Conservation (phyloP, 108 stramenopile species). For the Pinguiococcus pyrenoidosus region DNA sequence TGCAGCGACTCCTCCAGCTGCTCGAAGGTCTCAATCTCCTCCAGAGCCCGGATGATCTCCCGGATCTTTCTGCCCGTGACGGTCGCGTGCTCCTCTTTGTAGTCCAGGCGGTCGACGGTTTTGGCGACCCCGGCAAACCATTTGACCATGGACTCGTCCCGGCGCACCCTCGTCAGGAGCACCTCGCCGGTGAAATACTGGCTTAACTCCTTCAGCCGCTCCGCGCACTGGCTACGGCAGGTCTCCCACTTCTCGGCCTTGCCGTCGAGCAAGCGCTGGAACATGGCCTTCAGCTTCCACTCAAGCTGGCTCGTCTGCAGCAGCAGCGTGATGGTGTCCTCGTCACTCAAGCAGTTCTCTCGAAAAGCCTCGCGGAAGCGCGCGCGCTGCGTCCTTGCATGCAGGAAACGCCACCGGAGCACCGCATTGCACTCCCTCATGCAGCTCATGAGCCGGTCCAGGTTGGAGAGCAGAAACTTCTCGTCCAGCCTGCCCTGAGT, state of each 20-base stretch:
- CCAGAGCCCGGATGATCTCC: slow-evolving; percentile 39
- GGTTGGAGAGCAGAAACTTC: slow-evolving; percentile 37
- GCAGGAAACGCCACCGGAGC: slow-evolving; percentile 51
- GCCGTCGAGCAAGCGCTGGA: slow-evolving; percentile 29
- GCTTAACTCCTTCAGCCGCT: slow-evolving; percentile 36
- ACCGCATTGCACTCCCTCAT: slow-evolving; percentile 41
- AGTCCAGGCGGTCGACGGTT: slow-evolving; percentile 34
- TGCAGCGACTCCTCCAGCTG: slow-evolving; percentile 42
- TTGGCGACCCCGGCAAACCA: slow-evolving; percentile 40
- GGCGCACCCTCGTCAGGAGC: slow-evolving; percentile 32
- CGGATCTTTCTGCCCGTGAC: slow-evolving; percentile 46
- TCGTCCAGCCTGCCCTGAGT: slow-evolving; percentile 33
- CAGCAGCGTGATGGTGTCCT: slow-evolving; percentile 38
- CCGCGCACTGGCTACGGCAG: slow-evolving; percentile 13
- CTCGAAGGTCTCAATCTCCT: slow-evolving; percentile 49
- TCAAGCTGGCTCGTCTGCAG: slow-evolving; percentile 48
- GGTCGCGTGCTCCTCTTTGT: slow-evolving; percentile 37
- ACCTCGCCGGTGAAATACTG: slow-evolving; percentile 44
- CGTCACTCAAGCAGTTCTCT: too few species aligned
- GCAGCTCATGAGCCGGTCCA: slow-evolving; percentile 30
- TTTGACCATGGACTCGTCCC: slow-evolving; percentile 35
- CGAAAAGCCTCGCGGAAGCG: too few species aligned
- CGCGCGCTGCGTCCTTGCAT: too few species aligned
- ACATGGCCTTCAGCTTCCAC: slow-evolving; percentile 32
- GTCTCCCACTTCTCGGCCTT: slow-evolving; percentile 38